phyloP scores from a whole-genome alignment of 1,284 basidiomycete genomes.

The Irpex rosettiformis region DNA sequence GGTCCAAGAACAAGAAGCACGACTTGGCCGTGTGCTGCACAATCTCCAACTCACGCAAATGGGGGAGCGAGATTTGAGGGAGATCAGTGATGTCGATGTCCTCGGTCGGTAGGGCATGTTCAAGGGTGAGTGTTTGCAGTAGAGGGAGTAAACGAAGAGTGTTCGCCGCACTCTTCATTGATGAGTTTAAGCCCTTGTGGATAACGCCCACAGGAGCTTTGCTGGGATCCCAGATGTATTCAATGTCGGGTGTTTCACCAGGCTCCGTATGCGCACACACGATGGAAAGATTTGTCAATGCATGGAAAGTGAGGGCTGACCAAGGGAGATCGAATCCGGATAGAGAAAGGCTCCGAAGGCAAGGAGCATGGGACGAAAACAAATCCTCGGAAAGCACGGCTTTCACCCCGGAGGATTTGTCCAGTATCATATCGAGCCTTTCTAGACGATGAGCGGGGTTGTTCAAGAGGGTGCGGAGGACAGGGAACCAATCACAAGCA shows the following conservation, averaged over 20 bases:
- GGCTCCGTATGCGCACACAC: neutral
- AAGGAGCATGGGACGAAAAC: too few species aligned
- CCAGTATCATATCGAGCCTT: too few species aligned
- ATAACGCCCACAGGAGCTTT: neutral
- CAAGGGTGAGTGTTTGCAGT: neutral
- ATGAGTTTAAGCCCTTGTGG: too few species aligned
- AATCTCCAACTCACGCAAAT: neutral
- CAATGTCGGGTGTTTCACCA: neutral
- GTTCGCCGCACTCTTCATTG: too few species aligned
- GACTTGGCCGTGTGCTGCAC: neutral
- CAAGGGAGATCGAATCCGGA: neutral
- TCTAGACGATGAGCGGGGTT: too few species aligned
- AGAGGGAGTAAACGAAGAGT: too few species aligned
- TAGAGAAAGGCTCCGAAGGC: neutral
- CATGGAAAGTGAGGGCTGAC: neutral
- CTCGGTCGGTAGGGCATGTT: neutral
- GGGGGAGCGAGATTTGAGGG: neutral
- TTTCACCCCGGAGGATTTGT: too few species aligned
- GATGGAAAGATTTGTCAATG: neutral
- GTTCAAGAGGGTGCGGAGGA: too few species aligned
- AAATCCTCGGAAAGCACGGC: too few species aligned
- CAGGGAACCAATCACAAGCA: too few species aligned
- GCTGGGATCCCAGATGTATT: neutral
- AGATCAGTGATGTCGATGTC: neutral
- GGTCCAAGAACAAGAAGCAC: neutral